These are phyloP conservation scores for Rhizopogon vulgaris DNA, from an alignment of 768 basidiomycete genomes.

Conservation along the genomic window DNA sequence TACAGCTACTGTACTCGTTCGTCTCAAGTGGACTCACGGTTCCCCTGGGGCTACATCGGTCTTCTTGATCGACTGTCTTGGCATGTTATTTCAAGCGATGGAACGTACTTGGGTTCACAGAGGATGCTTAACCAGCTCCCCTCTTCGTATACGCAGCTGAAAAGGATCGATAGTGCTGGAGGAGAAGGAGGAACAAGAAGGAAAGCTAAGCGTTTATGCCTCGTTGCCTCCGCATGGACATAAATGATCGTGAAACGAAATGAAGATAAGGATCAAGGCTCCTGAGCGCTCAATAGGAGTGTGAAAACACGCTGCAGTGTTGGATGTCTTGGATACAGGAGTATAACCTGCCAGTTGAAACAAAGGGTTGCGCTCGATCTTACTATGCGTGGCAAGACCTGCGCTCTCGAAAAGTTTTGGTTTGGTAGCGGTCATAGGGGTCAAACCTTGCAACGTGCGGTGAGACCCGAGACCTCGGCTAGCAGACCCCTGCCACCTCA, in stretches of 20 bases:
- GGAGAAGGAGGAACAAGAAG: not conserved
- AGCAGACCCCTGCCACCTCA: too few relatives aligned
- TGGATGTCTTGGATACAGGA: not conserved
- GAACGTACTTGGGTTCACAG: not conserved
- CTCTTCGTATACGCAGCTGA: not conserved
- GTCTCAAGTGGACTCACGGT: not conserved
- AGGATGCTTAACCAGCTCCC: not conserved
- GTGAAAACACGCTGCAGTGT: not conserved
- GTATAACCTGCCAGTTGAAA: too few relatives aligned
- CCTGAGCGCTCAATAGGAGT: not conserved
- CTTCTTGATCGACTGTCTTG: constrained; percentile 1
- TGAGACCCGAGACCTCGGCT: too few relatives aligned
- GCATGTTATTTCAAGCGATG: not conserved
- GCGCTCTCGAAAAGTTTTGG: too few relatives aligned
- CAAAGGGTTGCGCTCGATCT: too few relatives aligned
- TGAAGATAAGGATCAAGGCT: not conserved
- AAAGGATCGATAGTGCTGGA: not conserved
- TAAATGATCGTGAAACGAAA: not conserved
- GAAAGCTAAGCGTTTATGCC: not conserved
- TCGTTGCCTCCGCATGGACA: constrained; percentile 1
- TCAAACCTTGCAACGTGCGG: too few relatives aligned
- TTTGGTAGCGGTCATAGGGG: too few relatives aligned
- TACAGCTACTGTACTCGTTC: not conserved
- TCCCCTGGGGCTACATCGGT: not conserved
- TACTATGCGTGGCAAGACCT: too few relatives aligned